A percentile compares a stretch with the other conserved stretches of the same genome.
Conservation (phyloP, 2,329 filamentous ascomycete species). For the Apiospora aurea region DNA sequence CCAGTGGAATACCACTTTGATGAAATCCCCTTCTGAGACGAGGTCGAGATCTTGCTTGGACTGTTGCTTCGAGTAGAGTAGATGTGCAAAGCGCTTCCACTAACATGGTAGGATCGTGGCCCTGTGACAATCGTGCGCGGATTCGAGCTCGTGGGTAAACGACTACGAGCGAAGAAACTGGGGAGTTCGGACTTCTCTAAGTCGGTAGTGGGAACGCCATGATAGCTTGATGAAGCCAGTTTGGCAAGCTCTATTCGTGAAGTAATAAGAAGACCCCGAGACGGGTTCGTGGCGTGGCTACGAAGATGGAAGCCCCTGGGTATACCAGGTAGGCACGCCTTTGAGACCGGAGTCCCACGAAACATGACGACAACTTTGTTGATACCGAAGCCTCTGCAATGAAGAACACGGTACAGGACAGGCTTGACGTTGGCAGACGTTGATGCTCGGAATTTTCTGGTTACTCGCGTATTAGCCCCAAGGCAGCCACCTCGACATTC, state of each 20-base stretch:
- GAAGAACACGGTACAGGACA: not conserved
- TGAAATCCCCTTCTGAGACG: not conserved
- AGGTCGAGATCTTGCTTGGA: not conserved
- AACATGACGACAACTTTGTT: not conserved
- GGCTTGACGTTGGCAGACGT: not conserved
- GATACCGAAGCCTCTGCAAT: not conserved
- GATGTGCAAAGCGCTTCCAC: not conserved
- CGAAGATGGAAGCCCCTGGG: not conserved
- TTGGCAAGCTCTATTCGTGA: not conserved
- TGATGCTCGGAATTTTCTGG: not conserved
- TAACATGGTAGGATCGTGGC: not conserved
- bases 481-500: not conserved
- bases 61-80: not conserved
- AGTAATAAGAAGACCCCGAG: not conserved
- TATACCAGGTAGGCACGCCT: not conserved
- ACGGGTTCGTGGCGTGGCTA: not conserved
- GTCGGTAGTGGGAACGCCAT: not conserved
- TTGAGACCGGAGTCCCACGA: not conserved
- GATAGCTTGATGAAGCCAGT: not conserved
- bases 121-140: not conserved
- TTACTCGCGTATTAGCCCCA: not conserved
- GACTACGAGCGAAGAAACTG: too few relatives aligned
- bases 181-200: not conserved
- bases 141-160: not conserved
- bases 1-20: not conserved